Evolutionary conservation across 164 flowering plant genomes (phyloP).

Genomic region (Stephania yunnanensis): DNA sequence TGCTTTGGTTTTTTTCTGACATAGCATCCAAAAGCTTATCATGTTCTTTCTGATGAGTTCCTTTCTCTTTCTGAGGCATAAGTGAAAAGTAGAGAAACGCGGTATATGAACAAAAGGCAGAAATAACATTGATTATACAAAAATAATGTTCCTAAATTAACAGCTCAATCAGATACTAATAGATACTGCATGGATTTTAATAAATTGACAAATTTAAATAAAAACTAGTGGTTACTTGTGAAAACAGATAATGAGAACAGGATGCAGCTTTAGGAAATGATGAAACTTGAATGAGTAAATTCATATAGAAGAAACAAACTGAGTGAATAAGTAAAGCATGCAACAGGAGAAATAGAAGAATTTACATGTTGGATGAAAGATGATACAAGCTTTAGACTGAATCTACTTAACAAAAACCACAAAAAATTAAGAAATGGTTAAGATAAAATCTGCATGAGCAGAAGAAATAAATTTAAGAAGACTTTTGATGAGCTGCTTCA

Average conservation of each 20-base stretch:
- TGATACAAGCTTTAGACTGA: too few species aligned
- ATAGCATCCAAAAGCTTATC: slow-evolving; percentile 29
- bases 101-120: slow-evolving; percentile 9
- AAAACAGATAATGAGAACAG: background rate
- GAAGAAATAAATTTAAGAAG: background rate
- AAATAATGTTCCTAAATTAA: background rate
- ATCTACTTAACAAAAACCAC: background rate
- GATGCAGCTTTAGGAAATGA: background rate
- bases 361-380: background rate
- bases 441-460: background rate
- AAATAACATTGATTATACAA: background rate
- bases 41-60: slow-evolving; percentile 25
- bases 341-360: background rate
- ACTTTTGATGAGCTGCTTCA: background rate
- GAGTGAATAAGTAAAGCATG: background rate
- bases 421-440: background rate
- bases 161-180: background rate
- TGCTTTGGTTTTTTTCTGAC: slow-evolving; percentile 36
- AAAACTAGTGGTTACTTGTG: background rate
- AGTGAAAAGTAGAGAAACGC: slow-evolving; percentile 14
- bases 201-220: too few species aligned
- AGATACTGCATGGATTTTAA: background rate
- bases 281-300: background rate
- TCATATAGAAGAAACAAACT: background rate
- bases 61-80: slow-evolving; percentile 24